Evolutionary conservation across 2,329 filamentous ascomycete species (phyloP), one percentile per base, ranked within the genome.

Genomic region (Cladophialophora yegresii): DNA sequence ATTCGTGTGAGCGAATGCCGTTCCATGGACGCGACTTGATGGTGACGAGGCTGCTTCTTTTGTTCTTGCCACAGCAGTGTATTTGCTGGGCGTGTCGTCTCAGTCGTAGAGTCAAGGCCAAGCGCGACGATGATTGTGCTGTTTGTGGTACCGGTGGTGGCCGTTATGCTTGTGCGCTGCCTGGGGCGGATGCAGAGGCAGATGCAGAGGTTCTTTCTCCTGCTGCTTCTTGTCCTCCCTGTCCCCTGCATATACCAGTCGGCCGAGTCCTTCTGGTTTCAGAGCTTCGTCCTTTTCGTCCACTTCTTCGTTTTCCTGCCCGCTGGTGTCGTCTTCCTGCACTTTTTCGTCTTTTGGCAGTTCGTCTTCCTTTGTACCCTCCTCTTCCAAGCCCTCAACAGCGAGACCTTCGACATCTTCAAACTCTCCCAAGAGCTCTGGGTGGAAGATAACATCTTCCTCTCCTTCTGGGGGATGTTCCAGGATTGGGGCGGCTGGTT

Each of bases 131-230:
- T 43, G 23, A 12, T 67, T 59, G 1, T 57, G 45, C 33, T 54
- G 55, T 28, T 62, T 56, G 10, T 53, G 62, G 26, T 54, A 50
- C 16, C 58, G 23, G 26, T 65, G 54, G 22, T 59, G 57, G 36
- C 28, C 30, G 22, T 28, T 22, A 28, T 50, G 47, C 13, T 26
- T 51, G 47, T 54, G 16, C 22, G 8, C 28, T 36, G 45, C 45
- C 33, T 53, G 53, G 57, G 57, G 30, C 7, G 47, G 13, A 22
- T 32, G 30, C 4, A 49, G 16, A 2, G 57, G 30, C 7, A 30
- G 13, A 22, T 32, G 30, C 4, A 49, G 16, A 2, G 55, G 23
- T 16, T 49, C 8, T n/a, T 36, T 51, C 40, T 58, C 33, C 50
- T 30, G 20, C 16, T 16, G 13, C 12, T 51, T 1, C 20, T 53